Conservation (phyloP, 2,329 filamentous ascomycete species). For the Dryadomyces quercus-mongolicae region DNA sequence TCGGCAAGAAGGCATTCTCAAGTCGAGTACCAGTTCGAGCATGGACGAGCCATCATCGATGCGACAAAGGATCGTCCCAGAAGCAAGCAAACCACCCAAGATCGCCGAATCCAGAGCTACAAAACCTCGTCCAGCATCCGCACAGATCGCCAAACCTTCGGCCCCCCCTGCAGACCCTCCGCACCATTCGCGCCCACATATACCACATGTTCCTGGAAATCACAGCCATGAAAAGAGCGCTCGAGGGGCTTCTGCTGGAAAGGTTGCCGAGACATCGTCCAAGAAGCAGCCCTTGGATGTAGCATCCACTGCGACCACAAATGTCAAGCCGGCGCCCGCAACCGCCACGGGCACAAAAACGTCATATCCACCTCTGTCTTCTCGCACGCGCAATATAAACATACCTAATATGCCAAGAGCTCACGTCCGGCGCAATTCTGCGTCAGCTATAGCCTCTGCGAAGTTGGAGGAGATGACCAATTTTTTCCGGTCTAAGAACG, state of each 20-base stretch:
- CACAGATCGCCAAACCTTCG: background rate
- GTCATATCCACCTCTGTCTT: constrained; percentile 18
- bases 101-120: background rate
- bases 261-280: background rate
- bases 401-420: constrained; percentile 7
- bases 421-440: constrained; percentile 12
- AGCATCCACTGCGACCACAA: background rate
- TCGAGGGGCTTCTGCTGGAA: no score
- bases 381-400: constrained; percentile 19
- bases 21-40: background rate
- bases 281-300: background rate
- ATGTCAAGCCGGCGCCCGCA: background rate
- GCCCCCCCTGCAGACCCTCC: no score
- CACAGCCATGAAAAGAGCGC: background rate
- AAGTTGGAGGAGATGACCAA: constrained; percentile 9
- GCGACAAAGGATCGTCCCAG: background rate
- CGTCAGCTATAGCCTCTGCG: constrained; percentile 1
- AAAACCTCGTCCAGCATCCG: background rate
- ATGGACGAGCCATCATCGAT: background rate
- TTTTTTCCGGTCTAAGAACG: constrained; percentile 10
- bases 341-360: background rate
- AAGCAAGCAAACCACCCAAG: background rate
- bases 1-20: background rate
- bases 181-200: background rate
- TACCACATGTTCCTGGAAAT: background rate